phyloP scores from a whole-genome alignment of 441 rosid genomes.

The Capsella rubella region DNA sequence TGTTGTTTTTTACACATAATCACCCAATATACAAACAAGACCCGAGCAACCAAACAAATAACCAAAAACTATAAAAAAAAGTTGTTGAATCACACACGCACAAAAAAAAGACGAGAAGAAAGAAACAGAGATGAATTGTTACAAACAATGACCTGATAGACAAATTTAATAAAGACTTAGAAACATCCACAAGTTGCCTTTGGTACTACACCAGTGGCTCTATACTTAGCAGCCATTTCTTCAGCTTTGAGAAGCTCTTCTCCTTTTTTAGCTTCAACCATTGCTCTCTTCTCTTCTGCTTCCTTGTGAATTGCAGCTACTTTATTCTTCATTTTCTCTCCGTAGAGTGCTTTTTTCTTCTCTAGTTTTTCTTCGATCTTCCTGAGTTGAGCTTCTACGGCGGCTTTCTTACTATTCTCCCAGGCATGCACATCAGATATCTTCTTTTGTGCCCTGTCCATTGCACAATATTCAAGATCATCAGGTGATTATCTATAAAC shows the following conservation, averaged over 20 bases:
- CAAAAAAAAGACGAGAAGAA: background rate
- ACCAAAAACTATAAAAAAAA: background rate
- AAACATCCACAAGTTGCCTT: conserved; percentile 81
- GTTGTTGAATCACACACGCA: conserved; percentile 1
- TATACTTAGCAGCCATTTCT: conserved; percentile 86
- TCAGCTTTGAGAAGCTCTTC: conserved; percentile 87
- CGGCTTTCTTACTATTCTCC: conserved; percentile 88
- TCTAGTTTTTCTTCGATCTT: conserved; percentile 57
- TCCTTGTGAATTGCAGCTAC: conserved; percentile 70
- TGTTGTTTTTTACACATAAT: conserved; percentile 9
- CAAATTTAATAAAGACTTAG: conserved; percentile 37
- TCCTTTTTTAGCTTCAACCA: conserved; percentile 74
- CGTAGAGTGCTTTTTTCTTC: conserved; percentile 83
- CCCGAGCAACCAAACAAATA: background rate
- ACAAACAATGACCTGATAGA: conserved; percentile 37
- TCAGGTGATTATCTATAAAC: background rate
- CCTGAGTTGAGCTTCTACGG: conserved; percentile 65
- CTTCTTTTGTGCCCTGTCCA: conserved; percentile 60
- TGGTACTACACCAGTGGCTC: conserved; percentile 80
- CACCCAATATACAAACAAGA: conserved; percentile 28
- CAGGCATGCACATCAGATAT: conserved; percentile 62
- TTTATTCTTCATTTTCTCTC: conserved; percentile 83
- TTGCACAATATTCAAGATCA: conserved; percentile 4
- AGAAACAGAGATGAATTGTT: conserved; percentile 11
- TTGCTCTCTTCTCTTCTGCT: conserved; percentile 90